phyloP scores from a whole-genome alignment of 495 filamentous ascomycete genomes.

The Parachaetomium inaequale region DNA sequence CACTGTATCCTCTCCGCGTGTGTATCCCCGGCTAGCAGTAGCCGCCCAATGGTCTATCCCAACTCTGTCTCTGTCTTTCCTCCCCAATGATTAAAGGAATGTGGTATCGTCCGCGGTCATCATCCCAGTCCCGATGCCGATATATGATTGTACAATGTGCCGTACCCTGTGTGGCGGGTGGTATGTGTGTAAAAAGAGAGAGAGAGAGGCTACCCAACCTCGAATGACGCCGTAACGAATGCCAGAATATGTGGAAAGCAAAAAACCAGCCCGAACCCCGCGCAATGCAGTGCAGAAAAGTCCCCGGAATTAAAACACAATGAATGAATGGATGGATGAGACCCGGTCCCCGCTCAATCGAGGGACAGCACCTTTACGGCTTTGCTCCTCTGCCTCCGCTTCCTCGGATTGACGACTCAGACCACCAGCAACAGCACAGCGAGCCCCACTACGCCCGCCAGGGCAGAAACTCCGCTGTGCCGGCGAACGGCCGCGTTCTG shows the following conservation, averaged over 20 bases:
- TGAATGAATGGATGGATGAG: not conserved
- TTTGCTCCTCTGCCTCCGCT: not conserved
- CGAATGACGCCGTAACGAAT: slow-evolving; percentile 5
- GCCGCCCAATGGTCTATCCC: slow-evolving; percentile 6
- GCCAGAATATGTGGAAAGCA: slow-evolving; percentile 5
- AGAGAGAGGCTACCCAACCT: not conserved
- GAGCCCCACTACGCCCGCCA: slow-evolving; percentile 32
- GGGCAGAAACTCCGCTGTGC: slow-evolving; percentile 20
- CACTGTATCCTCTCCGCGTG: slow-evolving; percentile 4
- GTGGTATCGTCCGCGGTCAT: slow-evolving; percentile 13
- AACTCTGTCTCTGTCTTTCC: not conserved
- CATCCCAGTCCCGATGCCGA: slow-evolving; percentile 1
- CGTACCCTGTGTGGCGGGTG: not conserved
- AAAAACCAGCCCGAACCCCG: slow-evolving; percentile 9
- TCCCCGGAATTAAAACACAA: slow-evolving; percentile 9
- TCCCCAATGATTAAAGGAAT: slow-evolving; percentile 7
- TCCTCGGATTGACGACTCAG: not conserved
- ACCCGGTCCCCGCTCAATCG: not conserved
- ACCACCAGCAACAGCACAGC: slow-evolving; percentile 16
- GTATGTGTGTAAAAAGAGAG: slow-evolving; percentile 1
- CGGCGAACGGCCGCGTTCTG: slow-evolving; percentile 32
- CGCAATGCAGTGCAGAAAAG: slow-evolving; percentile 9
- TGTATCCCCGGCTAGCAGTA: not conserved
- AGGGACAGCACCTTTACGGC: not conserved
- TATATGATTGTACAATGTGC: slow-evolving; percentile 8